Conservation (phyloP, 2,329 filamentous ascomycete species). For the Microcyclosporella mali region DNA sequence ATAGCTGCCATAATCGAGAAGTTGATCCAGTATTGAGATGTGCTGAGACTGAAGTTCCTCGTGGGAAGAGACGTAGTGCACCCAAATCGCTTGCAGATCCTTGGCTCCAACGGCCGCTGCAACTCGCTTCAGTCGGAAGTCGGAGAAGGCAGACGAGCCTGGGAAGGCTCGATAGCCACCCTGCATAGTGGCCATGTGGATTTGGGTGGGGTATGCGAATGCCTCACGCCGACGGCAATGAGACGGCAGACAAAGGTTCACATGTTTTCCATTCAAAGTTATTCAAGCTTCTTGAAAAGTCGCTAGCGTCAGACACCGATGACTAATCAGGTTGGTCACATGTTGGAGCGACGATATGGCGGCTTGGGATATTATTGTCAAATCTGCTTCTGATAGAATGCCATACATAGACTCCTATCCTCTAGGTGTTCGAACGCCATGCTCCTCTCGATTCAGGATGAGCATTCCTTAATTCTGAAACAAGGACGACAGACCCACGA, state of each 20-base stretch:
- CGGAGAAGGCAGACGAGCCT: slow-evolving; percentile 50
- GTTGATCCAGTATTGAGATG: slow-evolving; percentile 49
- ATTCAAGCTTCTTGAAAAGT: neutral
- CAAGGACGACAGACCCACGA: neutral
- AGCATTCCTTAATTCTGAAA: slow-evolving; percentile 1
- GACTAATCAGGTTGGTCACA: too few relatives aligned
- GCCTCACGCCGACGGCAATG: slow-evolving; percentile 15
- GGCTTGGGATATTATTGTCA: too few relatives aligned
- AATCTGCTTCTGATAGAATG: slow-evolving; percentile 14
- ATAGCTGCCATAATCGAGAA: slow-evolving; percentile 55
- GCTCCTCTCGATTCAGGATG: slow-evolving; percentile 6
- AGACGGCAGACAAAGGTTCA: neutral
- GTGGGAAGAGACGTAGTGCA: slow-evolving; percentile 46
- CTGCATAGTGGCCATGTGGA: slow-evolving; percentile 8
- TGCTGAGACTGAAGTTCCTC: slow-evolving; percentile 39
- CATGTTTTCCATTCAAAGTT: slow-evolving; percentile 2
- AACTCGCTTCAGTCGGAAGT: slow-evolving; percentile 44
- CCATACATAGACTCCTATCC: slow-evolving; percentile 15
- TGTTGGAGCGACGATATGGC: too few relatives aligned
- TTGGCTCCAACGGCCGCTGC: slow-evolving; percentile 42
- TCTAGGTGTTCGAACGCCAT: slow-evolving; percentile 21
- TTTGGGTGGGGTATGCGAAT: neutral
- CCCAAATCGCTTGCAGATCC: slow-evolving; percentile 45
- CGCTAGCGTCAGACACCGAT: too few relatives aligned
- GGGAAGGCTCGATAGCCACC: slow-evolving; percentile 41